Conservation (phyloP, 805 yeast genomes). For the Wickerhamiella musiphila region DNA sequence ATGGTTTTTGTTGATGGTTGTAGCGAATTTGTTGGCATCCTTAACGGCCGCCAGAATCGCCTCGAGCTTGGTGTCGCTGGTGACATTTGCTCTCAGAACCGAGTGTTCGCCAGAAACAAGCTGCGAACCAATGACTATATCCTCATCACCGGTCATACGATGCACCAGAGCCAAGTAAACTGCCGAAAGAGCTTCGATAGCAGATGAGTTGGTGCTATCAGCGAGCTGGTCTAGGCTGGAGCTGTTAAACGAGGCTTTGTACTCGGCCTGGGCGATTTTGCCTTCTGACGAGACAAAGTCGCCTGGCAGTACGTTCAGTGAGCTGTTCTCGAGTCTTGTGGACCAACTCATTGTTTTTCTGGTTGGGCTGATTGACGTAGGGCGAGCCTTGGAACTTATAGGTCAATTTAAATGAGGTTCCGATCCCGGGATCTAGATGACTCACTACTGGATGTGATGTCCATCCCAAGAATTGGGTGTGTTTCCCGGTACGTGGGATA, state of each 20-base stretch:
- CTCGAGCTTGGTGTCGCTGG: conserved; percentile 25
- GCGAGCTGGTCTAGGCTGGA: conserved; percentile 10
- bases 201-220: conserved; percentile 13
- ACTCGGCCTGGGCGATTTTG: conserved; percentile 46
- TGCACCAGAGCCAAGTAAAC: conserved; percentile 53
- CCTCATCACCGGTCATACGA: conserved; percentile 87
- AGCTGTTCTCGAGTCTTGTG: conserved; percentile 28
- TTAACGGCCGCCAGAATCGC: conserved; percentile 33
- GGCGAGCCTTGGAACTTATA: no score
- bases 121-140: conserved; percentile 68
- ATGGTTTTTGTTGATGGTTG: conserved; percentile 29
- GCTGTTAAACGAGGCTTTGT: conserved; percentile 21
- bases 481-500: no score
- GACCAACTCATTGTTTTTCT: no score
- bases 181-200: conserved; percentile 41
- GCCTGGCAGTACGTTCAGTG: conserved; percentile 73
- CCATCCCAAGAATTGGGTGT: no score
- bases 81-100: conserved; percentile 43
- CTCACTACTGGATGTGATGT: no score
- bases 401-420: no score
- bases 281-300: conserved; percentile 67
- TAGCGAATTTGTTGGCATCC: conserved; percentile 21
- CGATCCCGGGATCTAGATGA: no score
- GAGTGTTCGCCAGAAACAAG: conserved; percentile 18
- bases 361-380: no score